Conservation (phyloP, 2,329 filamentous ascomycete species). For the Huntiella abstrusa region DNA sequence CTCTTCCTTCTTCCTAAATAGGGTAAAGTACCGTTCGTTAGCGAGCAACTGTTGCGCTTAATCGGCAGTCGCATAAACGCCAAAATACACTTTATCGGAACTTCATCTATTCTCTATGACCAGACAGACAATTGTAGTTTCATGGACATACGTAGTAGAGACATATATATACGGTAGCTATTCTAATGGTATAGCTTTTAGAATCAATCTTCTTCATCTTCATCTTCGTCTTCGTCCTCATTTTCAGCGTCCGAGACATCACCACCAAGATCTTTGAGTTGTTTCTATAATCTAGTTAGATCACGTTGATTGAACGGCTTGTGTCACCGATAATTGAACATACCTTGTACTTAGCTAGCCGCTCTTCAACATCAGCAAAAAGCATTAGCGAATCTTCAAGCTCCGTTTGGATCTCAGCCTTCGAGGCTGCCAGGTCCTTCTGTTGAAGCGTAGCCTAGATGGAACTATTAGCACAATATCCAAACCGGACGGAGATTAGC, state of each 20-base stretch:
- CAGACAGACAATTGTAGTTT: too few species aligned
- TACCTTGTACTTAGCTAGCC: constrained; percentile 57
- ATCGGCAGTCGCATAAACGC: too few species aligned
- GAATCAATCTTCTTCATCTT: constrained; percentile 28
- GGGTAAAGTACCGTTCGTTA: too few species aligned
- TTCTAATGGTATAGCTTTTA: constrained; percentile 14
- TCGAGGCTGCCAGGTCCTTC: constrained; percentile 27
- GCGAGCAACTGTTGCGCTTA: too few species aligned
- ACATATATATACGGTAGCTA: background rate
- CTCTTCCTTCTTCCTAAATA: too few species aligned
- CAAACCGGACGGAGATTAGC: too few species aligned
- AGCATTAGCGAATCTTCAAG: constrained; percentile 68
- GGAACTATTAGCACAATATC: background rate
- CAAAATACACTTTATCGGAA: too few species aligned
- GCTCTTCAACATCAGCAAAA: constrained; percentile 63
- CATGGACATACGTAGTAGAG: background rate
- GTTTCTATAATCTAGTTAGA: constrained; percentile 22
- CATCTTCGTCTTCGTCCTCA: constrained; percentile 38
- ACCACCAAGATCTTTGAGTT: constrained; percentile 47
- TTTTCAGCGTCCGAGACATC: constrained; percentile 61
- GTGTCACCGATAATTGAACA: constrained; percentile 13
- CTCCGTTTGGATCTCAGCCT: constrained; percentile 52
- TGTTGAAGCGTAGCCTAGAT: constrained; percentile 14
- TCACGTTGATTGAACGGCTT: background rate
- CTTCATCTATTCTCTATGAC: too few species aligned